Conservation (phyloP, 345 rosid genomes). For the Bruguiera parviflora region DNA sequence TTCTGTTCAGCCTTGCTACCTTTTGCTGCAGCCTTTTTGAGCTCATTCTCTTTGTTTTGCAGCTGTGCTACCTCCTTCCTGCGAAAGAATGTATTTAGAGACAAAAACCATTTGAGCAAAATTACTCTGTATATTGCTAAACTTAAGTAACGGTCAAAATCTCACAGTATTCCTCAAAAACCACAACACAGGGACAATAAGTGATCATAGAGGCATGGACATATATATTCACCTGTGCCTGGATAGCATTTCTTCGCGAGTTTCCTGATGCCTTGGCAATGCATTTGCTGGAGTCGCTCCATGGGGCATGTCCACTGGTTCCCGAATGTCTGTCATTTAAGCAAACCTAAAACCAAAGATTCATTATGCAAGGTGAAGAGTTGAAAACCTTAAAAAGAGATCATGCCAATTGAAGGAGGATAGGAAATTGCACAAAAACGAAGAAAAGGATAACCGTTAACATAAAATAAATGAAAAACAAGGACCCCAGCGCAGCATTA, state of each 20-base stretch:
- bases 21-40: slow-evolving; percentile 90
- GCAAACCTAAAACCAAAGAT: slow-evolving; percentile 10
- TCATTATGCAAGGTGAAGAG: no score
- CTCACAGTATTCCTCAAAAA: not conserved
- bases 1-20: slow-evolving; percentile 98
- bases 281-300: slow-evolving; percentile 25
- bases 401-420: no score
- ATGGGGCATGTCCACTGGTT: slow-evolving; percentile 18
- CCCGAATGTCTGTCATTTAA: slow-evolving; percentile 42
- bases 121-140: not conserved
- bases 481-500: no score
- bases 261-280: slow-evolving; percentile 34
- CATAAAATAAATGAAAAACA: no score
- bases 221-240: slow-evolving; percentile 48
- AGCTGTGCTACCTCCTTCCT: slow-evolving; percentile 76
- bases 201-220: not conserved
- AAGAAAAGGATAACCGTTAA: no score
- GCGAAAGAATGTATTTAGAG: slow-evolving; percentile 9
- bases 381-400: no score
- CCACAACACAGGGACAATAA: not conserved
- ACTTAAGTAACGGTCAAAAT: no score
- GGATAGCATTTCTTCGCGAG: slow-evolving; percentile 59
- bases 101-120: not conserved
- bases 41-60: slow-evolving; percentile 74
- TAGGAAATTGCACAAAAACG: no score